Conservation (phyloP, 441 rosid species). For the Metrosideros polymorpha region DNA sequence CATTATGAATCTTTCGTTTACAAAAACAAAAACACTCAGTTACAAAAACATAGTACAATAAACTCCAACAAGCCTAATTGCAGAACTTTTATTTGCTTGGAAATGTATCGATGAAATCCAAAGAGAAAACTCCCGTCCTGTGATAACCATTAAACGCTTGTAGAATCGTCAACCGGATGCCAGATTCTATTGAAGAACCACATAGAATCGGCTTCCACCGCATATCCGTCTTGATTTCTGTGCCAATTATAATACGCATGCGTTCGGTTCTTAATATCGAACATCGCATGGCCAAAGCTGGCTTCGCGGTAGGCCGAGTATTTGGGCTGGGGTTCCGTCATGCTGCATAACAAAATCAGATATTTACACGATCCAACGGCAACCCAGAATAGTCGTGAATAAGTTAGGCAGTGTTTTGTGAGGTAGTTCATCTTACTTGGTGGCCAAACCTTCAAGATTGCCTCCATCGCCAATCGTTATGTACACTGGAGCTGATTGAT, state of each 20-base stretch:
- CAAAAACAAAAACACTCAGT: neutral
- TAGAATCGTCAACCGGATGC: constrained; percentile 50
- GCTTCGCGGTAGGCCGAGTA: constrained; percentile 85
- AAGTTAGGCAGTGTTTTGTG: neutral
- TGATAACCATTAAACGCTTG: neutral
- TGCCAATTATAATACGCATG: constrained; percentile 78
- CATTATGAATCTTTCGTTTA: neutral
- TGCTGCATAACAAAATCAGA: constrained; percentile 27
- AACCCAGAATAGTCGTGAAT: neutral
- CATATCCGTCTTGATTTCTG: constrained; percentile 68
- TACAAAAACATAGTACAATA: neutral
- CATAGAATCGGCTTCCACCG: constrained; percentile 64
- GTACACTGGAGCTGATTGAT: constrained; percentile 8
- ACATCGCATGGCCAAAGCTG: constrained; percentile 77
- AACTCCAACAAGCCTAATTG: neutral
- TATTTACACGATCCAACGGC: neutral
- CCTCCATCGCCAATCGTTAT: constrained; percentile 16
- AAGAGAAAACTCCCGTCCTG: neutral
- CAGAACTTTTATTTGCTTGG: neutral
- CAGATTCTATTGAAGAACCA: constrained; percentile 74
- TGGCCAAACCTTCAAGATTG: constrained; percentile 10
- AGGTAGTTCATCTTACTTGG: neutral
- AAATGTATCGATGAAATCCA: neutral
- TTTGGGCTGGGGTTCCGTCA: constrained; percentile 76
- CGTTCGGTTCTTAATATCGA: constrained; percentile 62